These are phyloP conservation scores for Cordyceps fumosorosea DNA, from an alignment of 2,329 filamentous ascomycete species.

Conservation along the genomic window DNA sequence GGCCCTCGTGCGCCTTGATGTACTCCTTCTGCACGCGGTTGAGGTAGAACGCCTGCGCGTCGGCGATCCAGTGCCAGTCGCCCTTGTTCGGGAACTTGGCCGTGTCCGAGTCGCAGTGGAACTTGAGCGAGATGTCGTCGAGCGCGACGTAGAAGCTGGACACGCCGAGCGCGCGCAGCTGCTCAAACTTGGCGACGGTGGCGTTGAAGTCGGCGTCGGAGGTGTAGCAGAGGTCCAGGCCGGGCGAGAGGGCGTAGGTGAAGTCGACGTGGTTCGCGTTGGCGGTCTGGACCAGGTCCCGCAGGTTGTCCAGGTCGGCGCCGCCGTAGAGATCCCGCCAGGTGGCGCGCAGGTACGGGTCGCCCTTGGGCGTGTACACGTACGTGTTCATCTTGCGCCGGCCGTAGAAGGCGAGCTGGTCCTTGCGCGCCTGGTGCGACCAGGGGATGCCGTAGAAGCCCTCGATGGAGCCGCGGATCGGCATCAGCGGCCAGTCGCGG, in stretches of 20 bases:
- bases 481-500: slow-evolving; percentile 17
- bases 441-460: slow-evolving; percentile 18
- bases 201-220: slow-evolving; percentile 15
- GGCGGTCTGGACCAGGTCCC: slow-evolving; percentile 15
- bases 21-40: slow-evolving; percentile 16
- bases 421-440: slow-evolving; percentile 16
- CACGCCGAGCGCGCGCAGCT: slow-evolving; percentile 15
- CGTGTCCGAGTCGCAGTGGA: slow-evolving; percentile 14
- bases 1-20: slow-evolving; percentile 11
- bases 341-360: slow-evolving; percentile 7
- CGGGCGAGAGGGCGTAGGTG: slow-evolving; percentile 15
- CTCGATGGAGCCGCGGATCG: slow-evolving; percentile 16
- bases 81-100: slow-evolving; percentile 4
- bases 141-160: slow-evolving; percentile 16
- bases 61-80: slow-evolving; percentile 11
- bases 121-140: slow-evolving; percentile 14
- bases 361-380: slow-evolving; percentile 16
- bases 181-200: slow-evolving; percentile 15
- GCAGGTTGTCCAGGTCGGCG: slow-evolving; percentile 12
- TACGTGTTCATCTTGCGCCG: slow-evolving; percentile 17
- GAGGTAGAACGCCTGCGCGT: slow-evolving; percentile 14
- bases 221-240: slow-evolving; percentile 15
- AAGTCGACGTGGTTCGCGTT: slow-evolving; percentile 17
- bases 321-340: slow-evolving; percentile 16
- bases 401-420: slow-evolving; percentile 16